Evolutionary conservation across 768 basidiomycete genomes (phyloP).

Genomic region (Sistotremastrum niveocremeum): DNA sequence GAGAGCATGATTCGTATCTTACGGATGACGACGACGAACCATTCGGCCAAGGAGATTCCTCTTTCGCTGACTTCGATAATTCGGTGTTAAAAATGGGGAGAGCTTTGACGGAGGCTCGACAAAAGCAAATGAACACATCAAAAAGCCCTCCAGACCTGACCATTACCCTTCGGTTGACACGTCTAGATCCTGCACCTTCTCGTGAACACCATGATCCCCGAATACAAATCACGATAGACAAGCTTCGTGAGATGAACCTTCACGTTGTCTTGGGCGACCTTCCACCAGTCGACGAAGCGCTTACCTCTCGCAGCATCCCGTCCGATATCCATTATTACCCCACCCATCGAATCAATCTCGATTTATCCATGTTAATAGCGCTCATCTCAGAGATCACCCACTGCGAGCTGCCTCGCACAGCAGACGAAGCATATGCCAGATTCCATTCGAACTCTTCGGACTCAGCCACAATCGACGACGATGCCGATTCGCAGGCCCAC

Average conservation of each 20-base stretch:
- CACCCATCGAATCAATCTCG: conserved; percentile 57
- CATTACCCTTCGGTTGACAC: conserved; percentile 54
- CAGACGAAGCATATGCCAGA: conserved; percentile 44
- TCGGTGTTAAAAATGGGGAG: conserved; percentile 60
- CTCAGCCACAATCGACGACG: conserved; percentile 40
- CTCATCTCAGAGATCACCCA: conserved; percentile 76
- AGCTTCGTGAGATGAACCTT: conserved; percentile 48
- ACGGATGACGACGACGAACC: conserved; percentile 46
- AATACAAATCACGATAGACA: conserved; percentile 43
- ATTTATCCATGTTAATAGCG: conserved; percentile 75
- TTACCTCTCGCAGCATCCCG: neutral
- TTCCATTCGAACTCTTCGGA: conserved; percentile 38
- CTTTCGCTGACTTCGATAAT: conserved; percentile 42
- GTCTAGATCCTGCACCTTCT: conserved; percentile 36
- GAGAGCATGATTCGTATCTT: conserved; percentile 72
- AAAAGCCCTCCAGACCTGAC: conserved; percentile 26
- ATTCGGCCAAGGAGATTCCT: conserved; percentile 3
- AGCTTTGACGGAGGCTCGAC: conserved; percentile 45
- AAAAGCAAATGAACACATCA: conserved; percentile 31
- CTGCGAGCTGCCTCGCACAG: conserved; percentile 40
- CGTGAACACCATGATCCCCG: conserved; percentile 34
- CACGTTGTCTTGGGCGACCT: conserved; percentile 55
- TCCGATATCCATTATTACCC: conserved; percentile 24
- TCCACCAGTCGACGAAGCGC: neutral
- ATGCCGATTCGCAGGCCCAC: conserved; percentile 10